Evolutionary conservation across 106 monocot species (phyloP).

Genomic region (Acorus calamus): DNA sequence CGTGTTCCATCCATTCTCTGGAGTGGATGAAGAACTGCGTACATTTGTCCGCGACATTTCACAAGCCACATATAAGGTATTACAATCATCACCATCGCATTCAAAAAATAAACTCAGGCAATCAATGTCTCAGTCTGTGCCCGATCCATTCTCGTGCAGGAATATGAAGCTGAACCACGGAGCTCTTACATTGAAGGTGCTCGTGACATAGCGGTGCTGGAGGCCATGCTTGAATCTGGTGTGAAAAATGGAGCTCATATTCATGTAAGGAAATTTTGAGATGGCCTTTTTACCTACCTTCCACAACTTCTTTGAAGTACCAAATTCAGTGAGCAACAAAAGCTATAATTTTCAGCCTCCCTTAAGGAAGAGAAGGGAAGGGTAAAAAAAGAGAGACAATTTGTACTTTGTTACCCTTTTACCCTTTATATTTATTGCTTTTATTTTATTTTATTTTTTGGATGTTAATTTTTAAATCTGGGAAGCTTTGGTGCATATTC

Average conservation of each 20-base stretch:
- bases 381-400: no score
- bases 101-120: conserved; percentile 17
- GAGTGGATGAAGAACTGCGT: conserved; percentile 70
- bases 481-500: no score
- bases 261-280: conserved; percentile 52
- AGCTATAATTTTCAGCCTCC: neutral
- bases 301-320: neutral
- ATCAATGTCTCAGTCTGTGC: no score
- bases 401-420: no score
- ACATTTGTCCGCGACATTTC: conserved; percentile 59
- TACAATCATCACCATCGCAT: neutral
- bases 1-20: conserved; percentile 60
- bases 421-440: no score
- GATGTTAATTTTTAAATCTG: no score
- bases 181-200: conserved; percentile 73
- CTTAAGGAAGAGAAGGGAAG: neutral
- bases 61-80: conserved; percentile 33
- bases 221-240: conserved; percentile 94
- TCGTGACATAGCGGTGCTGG: conserved; percentile 78
- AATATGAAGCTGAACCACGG: conserved; percentile 45
- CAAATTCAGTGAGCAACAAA: neutral
- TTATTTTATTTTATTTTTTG: no score
- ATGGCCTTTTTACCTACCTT: neutral
- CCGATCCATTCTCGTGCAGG: no score
- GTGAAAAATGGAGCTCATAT: conserved; percentile 34